Base-by-base conservation (phyloP, 805 yeast species). In the Scheffersomyces lignosus region DNA sequence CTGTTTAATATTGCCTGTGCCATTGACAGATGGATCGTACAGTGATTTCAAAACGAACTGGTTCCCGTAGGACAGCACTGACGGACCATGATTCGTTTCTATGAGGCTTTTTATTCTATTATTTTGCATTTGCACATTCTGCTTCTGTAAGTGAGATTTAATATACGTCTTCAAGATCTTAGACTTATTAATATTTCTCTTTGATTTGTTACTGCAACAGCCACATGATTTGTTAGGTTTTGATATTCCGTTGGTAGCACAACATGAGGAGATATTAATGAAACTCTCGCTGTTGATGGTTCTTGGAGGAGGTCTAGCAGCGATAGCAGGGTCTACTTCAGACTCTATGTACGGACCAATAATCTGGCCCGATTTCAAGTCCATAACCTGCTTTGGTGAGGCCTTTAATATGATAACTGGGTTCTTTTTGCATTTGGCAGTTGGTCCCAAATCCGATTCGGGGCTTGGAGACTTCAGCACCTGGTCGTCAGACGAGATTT, bases 381-480 rank as follows among this genome's bases (percentile, higher is more conserved):
- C 73, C 9, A 68, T 56, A 16, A 70, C 64, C 29, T 70, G 70
- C 38, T 68, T 67, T 17, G 58, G 57, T 1, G 72, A 64, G 2
- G 66, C 50, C 39, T 62, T 63, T 27, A 62, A 43, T n/a, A 68
- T 62, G 3, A 60, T 47, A 13, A 63, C 61, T 0, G 69, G 64
- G 17, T 45, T 41, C 18, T 33, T 40, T 16, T 44, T 45, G 41
- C 16, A 5, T 14, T 7, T 9, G 9, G 3, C 27, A 17, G 7
- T 6, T 26, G 5, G 49, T 49, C 15, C 8, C 9, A 6, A 3
- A 4, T 5, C 20, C 10, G 23, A 10, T 12, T 10, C 24, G 18
- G 20, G 27, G 14, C 9, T 7, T 7, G 24, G 24, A 7, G 10
- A 18, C 14, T 31, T 7, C 36, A 33, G 18, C 24, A 20, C 6